A percentile compares a stretch with the other conserved stretches of the same genome.
phyloP scores from a whole-genome alignment of 306 rosid species.

The Astragalus glycyphyllos region DNA sequence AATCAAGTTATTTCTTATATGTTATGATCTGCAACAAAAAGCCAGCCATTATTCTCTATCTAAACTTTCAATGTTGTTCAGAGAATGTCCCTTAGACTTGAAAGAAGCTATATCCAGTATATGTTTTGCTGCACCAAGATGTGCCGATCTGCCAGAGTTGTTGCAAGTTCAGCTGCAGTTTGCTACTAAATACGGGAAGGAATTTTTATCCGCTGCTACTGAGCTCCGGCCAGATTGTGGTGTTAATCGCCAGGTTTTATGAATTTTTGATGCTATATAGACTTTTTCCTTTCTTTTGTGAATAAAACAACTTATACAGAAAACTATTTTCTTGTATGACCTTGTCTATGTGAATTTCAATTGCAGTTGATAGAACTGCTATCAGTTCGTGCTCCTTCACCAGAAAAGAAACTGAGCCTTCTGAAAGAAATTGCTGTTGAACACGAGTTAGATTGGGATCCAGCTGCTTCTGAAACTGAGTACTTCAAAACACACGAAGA shows the following conservation, averaged over 20 bases:
- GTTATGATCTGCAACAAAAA: constrained; percentile 8
- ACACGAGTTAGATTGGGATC: constrained; percentile 93
- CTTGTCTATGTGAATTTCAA: constrained; percentile 40
- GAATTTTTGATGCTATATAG: constrained; percentile 32
- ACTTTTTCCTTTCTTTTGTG: constrained; percentile 21
- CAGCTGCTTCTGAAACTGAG: constrained; percentile 84
- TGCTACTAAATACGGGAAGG: constrained; percentile 85
- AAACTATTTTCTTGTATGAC: constrained; percentile 23
- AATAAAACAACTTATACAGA: constrained; percentile 7
- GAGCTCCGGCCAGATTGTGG: constrained; percentile 94
- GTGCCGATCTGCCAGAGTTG: constrained; percentile 91
- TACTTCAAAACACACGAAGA: constrained; percentile 80
- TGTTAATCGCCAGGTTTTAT: constrained; percentile 91
- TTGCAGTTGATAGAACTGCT: constrained; percentile 85
- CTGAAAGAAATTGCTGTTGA: constrained; percentile 95
- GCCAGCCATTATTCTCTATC: constrained; percentile 3
- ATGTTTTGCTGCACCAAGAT: constrained; percentile 96
- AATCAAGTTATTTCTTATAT: background rate
- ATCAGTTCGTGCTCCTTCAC: constrained; percentile 87
- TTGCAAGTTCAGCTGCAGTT: constrained; percentile 88
- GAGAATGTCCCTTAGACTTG: constrained; percentile 95
- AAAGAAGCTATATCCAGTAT: constrained; percentile 95
- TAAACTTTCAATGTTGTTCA: constrained; percentile 35
- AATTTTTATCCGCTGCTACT: constrained; percentile 83
- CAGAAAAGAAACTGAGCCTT: constrained; percentile 86